These are phyloP conservation scores for Lactifluus rugatus DNA, from an alignment of 768 basidiomycete genomes.

Conservation along the genomic window DNA sequence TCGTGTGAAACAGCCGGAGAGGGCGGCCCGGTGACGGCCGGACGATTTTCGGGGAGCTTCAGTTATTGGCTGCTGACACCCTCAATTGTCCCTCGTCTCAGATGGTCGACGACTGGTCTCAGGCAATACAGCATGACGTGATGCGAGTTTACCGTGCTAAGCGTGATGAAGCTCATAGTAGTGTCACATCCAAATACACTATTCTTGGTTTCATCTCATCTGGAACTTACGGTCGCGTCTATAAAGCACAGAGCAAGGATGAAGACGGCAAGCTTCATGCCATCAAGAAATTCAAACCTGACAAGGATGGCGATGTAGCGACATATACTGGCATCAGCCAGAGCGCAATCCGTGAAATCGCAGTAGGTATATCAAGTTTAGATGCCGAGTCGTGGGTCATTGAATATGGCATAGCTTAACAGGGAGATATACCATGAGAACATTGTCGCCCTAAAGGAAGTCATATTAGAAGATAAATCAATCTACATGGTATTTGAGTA, in stretches of 20 bases:
- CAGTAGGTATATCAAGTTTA: constrained; percentile 44
- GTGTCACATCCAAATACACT: constrained; percentile 73
- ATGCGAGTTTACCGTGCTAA: constrained; percentile 81
- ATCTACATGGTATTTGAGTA: constrained; percentile 99
- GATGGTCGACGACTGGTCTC: constrained; percentile 20
- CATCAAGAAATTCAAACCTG: constrained; percentile 99
- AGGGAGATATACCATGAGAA: constrained; percentile 87
- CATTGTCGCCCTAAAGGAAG: constrained; percentile 83
- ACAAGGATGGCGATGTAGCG: constrained; percentile 94
- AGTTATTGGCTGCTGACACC: too few species aligned
- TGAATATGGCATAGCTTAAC: constrained; percentile 51
- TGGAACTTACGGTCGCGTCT: constrained; percentile 97
- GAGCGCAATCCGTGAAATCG: constrained; percentile 94
- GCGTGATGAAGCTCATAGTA: constrained; percentile 56
- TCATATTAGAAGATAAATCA: constrained; percentile 94
- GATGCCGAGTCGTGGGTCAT: neutral
- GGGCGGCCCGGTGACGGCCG: neutral
- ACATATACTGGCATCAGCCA: constrained; percentile 98
- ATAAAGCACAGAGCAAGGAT: constrained; percentile 82
- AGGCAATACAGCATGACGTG: constrained; percentile 42
- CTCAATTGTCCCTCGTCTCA: neutral
- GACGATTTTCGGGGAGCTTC: too few species aligned
- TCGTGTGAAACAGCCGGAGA: too few species aligned
- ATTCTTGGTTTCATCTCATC: constrained; percentile 98
- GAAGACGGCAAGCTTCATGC: constrained; percentile 70